phyloP scores from a whole-genome alignment of 2,329 filamentous ascomycete species.

The Sclerotinia trifoliorum region DNA sequence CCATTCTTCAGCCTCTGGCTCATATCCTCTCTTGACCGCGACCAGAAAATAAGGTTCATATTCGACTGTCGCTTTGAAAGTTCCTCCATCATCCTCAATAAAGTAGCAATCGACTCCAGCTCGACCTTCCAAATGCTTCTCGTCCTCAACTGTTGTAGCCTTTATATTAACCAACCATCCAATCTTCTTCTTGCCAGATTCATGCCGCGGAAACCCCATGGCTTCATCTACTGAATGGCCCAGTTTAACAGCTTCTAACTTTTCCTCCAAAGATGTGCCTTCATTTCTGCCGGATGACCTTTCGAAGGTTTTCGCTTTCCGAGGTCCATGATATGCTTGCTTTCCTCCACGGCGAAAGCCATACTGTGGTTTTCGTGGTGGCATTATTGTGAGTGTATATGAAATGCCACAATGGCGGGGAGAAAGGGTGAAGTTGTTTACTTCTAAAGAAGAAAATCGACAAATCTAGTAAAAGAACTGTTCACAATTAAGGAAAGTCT shows the following conservation, averaged over 20 bases:
- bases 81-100: conserved; percentile 77
- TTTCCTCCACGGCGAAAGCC: conserved; percentile 68
- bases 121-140: conserved; percentile 77
- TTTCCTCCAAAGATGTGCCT: conserved; percentile 88
- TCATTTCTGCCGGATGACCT: conserved; percentile 74
- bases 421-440: not conserved
- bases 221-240: conserved; percentile 89
- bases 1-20: conserved; percentile 96
- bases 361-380: conserved; percentile 62
- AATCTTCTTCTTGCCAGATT: conserved; percentile 75
- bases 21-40: conserved; percentile 81
- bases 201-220: conserved; percentile 91
- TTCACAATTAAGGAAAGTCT: not conserved
- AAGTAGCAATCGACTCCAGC: conserved; percentile 97
- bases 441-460: conserved; percentile 22
- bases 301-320: conserved; percentile 73
- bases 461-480: conserved; percentile 38
- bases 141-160: conserved; percentile 80
- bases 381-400: conserved; percentile 45
- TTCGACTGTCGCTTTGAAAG: conserved; percentile 93
- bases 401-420: conserved; percentile 10
- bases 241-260: conserved; percentile 78
- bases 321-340: conserved; percentile 66
- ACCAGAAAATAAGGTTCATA: conserved; percentile 97
- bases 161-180: conserved; percentile 98